Percentiles rank a stretch among this genome's conserved stretches.
Conservation (phyloP, 2,329 filamentous ascomycete species). For the Verticillium nubilum region DNA sequence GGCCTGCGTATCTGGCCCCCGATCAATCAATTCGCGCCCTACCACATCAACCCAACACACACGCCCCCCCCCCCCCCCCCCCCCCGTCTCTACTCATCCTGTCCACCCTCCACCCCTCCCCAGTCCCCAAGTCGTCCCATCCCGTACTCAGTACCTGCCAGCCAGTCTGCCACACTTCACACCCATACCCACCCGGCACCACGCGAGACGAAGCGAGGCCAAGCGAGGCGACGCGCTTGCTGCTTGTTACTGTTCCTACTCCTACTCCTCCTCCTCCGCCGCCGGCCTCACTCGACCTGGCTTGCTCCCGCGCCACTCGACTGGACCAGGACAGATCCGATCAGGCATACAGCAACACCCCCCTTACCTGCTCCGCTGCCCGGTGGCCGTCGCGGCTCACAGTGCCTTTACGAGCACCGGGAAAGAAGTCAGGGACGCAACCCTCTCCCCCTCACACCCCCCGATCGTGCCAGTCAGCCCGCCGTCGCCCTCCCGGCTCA, state of each 20-base stretch:
- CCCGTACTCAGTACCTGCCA: background rate
- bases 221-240: background rate
- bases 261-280: background rate
- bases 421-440: background rate
- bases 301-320: background rate
- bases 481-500: slow-evolving; percentile 1
- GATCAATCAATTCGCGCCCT: background rate
- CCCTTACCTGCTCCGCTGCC: background rate
- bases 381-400: background rate
- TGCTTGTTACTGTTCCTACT: background rate
- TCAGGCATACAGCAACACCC: slow-evolving; percentile 4
- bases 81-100: background rate
- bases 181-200: background rate
- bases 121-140: background rate
- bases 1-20: background rate
- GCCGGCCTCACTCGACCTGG: background rate
- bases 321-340: slow-evolving; percentile 1
- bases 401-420: background rate
- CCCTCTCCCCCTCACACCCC: background rate
- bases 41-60: background rate
- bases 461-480: slow-evolving; percentile 1
- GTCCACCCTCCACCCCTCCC: too few relatives aligned
- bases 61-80: background rate
- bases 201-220: background rate
- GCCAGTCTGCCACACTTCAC: background rate